These are phyloP conservation scores for Paecilomyces niveus DNA, from an alignment of 2,329 filamentous ascomycete genomes.

Conservation along the genomic window DNA sequence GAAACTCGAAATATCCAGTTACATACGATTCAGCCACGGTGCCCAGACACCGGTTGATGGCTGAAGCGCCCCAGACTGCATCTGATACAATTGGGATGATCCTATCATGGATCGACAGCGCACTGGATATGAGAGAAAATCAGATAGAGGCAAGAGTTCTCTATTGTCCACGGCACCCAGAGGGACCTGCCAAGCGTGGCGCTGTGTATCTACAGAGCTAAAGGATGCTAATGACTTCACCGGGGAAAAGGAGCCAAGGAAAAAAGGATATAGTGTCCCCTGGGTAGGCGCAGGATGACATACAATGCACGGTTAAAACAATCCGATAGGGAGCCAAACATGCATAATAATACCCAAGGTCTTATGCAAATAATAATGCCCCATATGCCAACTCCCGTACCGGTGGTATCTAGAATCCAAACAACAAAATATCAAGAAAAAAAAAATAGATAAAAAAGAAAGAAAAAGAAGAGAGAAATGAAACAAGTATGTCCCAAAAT, in stretches of 20 bases:
- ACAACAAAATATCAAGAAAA: not conserved
- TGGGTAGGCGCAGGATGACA: not conserved
- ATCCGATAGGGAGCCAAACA: not conserved
- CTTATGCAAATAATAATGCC: not conserved
- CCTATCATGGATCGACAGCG: not conserved
- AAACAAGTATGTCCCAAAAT: not conserved
- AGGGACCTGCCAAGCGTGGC: not conserved
- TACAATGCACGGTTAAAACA: not conserved
- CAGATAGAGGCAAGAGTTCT: no score
- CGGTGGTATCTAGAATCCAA: not conserved
- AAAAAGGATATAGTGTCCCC: not conserved
- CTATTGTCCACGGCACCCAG: not conserved
- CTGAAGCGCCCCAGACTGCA: not conserved
- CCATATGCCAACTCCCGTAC: not conserved
- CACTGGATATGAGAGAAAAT: not conserved
- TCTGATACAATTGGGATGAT: not conserved
- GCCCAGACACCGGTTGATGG: not conserved
- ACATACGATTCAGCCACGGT: not conserved
- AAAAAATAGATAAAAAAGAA: no score
- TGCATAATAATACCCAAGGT: not conserved
- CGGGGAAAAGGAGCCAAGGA: not conserved
- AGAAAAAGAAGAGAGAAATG: not conserved
- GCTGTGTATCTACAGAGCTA: not conserved
- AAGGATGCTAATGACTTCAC: no score
- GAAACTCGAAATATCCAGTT: not conserved